Conservation (phyloP, 352 stramenopile species). For the Halophytophthora batemanensis region DNA sequence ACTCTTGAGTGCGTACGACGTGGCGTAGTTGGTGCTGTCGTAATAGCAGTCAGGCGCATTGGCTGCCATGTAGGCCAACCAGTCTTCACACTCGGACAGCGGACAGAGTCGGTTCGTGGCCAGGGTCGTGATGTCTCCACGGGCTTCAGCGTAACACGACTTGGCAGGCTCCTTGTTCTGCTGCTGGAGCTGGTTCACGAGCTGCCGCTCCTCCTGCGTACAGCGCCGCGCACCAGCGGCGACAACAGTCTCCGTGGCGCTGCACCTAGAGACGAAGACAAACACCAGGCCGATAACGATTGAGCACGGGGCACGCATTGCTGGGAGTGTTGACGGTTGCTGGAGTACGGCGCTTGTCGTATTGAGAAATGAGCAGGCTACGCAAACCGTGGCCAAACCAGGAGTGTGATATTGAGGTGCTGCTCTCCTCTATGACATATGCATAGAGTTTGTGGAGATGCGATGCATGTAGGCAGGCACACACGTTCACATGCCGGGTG, state of each 20-base stretch:
- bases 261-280: constrained; percentile 6
- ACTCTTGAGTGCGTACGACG: constrained; percentile 38
- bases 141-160: constrained; percentile 45
- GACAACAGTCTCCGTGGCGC: constrained; percentile 19
- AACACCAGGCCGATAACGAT: too few species aligned
- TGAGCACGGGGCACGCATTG: too few species aligned
- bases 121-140: constrained; percentile 46
- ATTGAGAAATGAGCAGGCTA: constrained; percentile 21
- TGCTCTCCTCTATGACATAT: too few species aligned
- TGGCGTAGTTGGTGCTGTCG: constrained; percentile 60
- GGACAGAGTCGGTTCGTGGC: constrained; percentile 53
- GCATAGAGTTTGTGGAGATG: too few species aligned
- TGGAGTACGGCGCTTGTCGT: neutral
- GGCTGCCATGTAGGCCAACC: constrained; percentile 55
- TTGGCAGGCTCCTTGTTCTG: constrained; percentile 58
- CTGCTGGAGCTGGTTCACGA: constrained; percentile 55
- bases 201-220: constrained; percentile 43
- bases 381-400: too few species aligned
- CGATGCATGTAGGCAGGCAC: too few species aligned
- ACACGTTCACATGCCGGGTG: too few species aligned
- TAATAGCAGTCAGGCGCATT: constrained; percentile 60
- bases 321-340: neutral
- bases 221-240: constrained; percentile 38
- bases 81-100: constrained; percentile 42
- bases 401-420: too few species aligned